Base-by-base conservation (phyloP, 257 asterid species). In the Leonotis leonurus region DNA sequence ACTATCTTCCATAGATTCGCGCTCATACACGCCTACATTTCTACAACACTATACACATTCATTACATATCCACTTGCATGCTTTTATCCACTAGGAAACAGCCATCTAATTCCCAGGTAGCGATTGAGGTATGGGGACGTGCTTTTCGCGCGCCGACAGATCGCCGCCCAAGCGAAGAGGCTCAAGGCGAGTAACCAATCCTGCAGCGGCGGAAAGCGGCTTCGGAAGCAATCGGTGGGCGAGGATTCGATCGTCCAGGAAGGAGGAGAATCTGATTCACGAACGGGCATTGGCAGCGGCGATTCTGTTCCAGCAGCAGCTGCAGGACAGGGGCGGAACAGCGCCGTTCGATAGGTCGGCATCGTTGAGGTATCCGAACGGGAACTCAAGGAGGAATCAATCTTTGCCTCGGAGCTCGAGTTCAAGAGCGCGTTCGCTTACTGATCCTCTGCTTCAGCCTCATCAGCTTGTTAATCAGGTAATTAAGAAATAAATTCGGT, bases 391-490 rank as follows among this genome's bases (percentile, higher is more conserved):
- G 77, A 85, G 56, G 83, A 82, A 76, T 72, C 91, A 72, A 71
- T 64, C 78, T 10, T 63, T 90, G 76, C 86, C 94, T 14, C 80
- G 99, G 64, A 76, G 90, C 71, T 87, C 97, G 46, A 93, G 99
- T 74, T 71, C 96, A 64, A 81, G 99, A 65, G 87, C 92, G 45
- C 83, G 95, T 62, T 90, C 96, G 48, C 85, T 90, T 6, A 82
- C 95, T 60, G 99, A 93, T 87, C 99, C 97, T 65, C 57, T 87
- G 70, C 86, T 93, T 72, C 96, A 84, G 18, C 96, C 99, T 74
- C 95, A 90, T 69, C 99, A 87, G 77, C 96, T 87, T 57, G 83
- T 87, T 71, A 89, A 80, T 79, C 92, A 78, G 95, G 99, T 85
- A 16, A 7, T 37, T 64, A 17, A 9, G 21, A 6, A 41, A 16